Percentiles rank a stretch among this genome's conserved stretches.
These are phyloP conservation scores for Geotrichum cucujoidarum DNA, from an alignment of 1,139 yeast species.

Conservation along the genomic window DNA sequence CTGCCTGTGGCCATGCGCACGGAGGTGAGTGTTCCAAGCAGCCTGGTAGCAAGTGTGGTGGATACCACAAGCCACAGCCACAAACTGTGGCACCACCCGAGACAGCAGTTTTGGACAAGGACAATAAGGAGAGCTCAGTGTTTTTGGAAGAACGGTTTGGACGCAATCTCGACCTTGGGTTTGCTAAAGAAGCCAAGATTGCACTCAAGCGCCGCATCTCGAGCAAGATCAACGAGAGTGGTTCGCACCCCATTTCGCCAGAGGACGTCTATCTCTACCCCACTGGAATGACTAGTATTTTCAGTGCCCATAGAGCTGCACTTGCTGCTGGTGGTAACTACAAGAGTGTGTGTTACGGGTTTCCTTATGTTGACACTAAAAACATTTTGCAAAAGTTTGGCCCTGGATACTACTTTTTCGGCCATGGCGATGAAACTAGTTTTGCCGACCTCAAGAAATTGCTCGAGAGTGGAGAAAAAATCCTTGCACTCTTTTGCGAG, in stretches of 20 bases:
- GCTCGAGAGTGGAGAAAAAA: conserved; percentile 57
- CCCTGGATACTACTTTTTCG: conserved; percentile 71
- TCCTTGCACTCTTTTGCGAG: conserved; percentile 77
- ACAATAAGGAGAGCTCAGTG: conserved; percentile 52
- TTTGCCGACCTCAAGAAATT: conserved; percentile 53
- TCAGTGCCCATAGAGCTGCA: conserved; percentile 69
- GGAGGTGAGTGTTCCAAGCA: conserved; percentile 10
- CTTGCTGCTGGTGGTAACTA: conserved; percentile 37
- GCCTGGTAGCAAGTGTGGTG: conserved; percentile 20
- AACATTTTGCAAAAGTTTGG: conserved; percentile 86
- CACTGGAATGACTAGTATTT: conserved; percentile 90
- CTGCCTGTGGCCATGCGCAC: conserved; percentile 1
- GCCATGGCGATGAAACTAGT: conserved; percentile 65
- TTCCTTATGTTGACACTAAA: conserved; percentile 90
- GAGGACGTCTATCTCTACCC: conserved; percentile 80
- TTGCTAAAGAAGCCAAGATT: conserved; percentile 67
- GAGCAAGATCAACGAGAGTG: conserved; percentile 53
- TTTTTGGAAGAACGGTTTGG: conserved; percentile 89
- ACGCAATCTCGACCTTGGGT: conserved; percentile 72
- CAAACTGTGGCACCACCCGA: conserved; percentile 4
- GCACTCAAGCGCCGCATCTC: conserved; percentile 74
- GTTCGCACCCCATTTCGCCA: conserved; percentile 36
- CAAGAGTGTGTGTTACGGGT: conserved; percentile 87
- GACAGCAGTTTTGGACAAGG: conserved; percentile 19
- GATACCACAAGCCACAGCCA: conserved; percentile 15